Evolutionary conservation across 352 stramenopile species (phyloP).

Genomic region (Phytophthora pinifolia): DNA sequence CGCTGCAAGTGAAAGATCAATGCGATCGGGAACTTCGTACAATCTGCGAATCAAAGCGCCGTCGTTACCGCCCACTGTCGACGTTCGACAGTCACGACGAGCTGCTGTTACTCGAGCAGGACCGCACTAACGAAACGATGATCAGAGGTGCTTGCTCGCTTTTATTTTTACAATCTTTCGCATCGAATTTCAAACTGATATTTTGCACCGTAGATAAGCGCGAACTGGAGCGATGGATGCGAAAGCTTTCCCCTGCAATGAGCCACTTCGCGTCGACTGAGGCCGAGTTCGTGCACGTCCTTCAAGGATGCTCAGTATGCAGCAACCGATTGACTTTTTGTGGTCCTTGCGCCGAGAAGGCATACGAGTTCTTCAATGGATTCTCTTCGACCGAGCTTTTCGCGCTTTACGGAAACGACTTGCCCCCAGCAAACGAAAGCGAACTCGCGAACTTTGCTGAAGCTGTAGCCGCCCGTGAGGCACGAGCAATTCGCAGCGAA

Average conservation of each 20-base stretch:
- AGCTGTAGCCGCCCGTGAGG: slow-evolving; percentile 42
- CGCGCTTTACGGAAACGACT: slow-evolving; percentile 51
- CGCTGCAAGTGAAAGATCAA: slow-evolving; percentile 49
- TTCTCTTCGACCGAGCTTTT: slow-evolving; percentile 56
- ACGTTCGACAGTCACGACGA: slow-evolving; percentile 22
- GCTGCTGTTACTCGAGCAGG: slow-evolving; percentile 35
- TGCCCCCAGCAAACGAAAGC: slow-evolving; percentile 51
- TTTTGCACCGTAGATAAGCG: slow-evolving; percentile 40
- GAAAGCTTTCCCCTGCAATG: slow-evolving; percentile 63
- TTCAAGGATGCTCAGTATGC: slow-evolving; percentile 58
- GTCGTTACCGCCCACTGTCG: slow-evolving; percentile 15
- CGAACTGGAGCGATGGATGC: slow-evolving; percentile 55
- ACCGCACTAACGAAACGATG: slow-evolving; percentile 39
- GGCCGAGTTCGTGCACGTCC: slow-evolving; percentile 53
- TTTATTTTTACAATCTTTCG: background rate
- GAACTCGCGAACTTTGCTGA: slow-evolving; percentile 44
- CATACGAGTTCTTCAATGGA: slow-evolving; percentile 65
- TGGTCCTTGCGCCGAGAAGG: slow-evolving; percentile 37
- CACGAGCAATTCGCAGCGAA: slow-evolving; percentile 25
- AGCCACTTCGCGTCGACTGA: slow-evolving; percentile 58
- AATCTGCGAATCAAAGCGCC: slow-evolving; percentile 46
- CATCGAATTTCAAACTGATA: slow-evolving; percentile 1
- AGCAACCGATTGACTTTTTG: slow-evolving; percentile 61
- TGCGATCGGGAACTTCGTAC: slow-evolving; percentile 52
- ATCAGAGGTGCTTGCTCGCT: slow-evolving; percentile 30